A percentile compares a stretch with the other conserved stretches of the same genome.
Conservation (phyloP, 352 stramenopile genomes). For the Thalassiosira hispida region DNA sequence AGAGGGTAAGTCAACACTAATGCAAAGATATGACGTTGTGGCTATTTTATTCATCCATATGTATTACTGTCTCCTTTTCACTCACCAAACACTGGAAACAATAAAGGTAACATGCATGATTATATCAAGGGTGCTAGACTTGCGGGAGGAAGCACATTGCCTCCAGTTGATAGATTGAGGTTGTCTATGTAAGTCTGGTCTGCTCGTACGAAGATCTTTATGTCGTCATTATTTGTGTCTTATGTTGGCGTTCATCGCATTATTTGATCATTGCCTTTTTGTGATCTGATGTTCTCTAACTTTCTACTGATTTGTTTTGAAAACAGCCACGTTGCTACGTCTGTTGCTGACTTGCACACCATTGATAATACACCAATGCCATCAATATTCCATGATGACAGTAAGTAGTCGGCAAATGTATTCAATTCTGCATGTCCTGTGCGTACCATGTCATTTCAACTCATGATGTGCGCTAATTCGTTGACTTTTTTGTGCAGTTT, state of each 20-base stretch:
- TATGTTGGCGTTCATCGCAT: too few species aligned
- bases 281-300: too few species aligned
- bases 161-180: constrained; percentile 46
- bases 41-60: not conserved
- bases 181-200: constrained; percentile 28
- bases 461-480: too few species aligned
- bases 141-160: constrained; percentile 35
- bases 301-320: too few species aligned
- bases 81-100: not conserved
- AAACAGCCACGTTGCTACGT: constrained; percentile 45
- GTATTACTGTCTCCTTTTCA: not conserved
- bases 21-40: not conserved
- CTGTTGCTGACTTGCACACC: constrained; percentile 56
- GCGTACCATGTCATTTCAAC: not conserved
- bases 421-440: not conserved
- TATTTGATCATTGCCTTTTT: too few species aligned
- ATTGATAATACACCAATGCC: constrained; percentile 39
- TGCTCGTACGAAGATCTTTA: too few species aligned
- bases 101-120: constrained; percentile 51
- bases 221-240: too few species aligned
- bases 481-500: constrained; percentile 46
- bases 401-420: constrained; percentile 25
- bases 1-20: constrained; percentile 18
- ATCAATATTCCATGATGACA: constrained; percentile 55
- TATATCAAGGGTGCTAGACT: constrained; percentile 57